These are phyloP conservation scores for Gynostemma pentaphyllum DNA, from an alignment of 306 rosid genomes.

Conservation along the genomic window DNA sequence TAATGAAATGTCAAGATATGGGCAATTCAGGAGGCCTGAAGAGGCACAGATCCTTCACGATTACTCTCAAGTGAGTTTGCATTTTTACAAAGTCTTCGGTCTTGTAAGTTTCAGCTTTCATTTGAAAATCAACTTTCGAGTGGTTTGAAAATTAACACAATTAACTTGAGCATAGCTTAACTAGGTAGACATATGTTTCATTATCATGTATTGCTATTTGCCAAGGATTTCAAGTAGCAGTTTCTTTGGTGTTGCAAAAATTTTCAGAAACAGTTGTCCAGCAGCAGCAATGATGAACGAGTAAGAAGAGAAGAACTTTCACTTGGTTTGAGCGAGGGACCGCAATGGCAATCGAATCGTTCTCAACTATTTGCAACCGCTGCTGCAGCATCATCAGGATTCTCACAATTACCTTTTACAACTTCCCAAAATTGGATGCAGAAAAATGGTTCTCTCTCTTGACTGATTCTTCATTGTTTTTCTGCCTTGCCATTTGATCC, in stretches of 20 bases:
- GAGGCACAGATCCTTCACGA: conserved; percentile 31
- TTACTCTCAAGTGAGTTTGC: conserved; percentile 38
- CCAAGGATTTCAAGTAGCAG: no score
- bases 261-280: conserved; percentile 33
- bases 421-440: conserved; percentile 52
- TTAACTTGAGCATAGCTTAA: no score
- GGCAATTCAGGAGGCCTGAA: conserved; percentile 34
- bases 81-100: neutral
- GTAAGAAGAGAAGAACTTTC: conserved; percentile 45
- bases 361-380: conserved; percentile 53
- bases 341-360: conserved; percentile 32
- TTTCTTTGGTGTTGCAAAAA: no score
- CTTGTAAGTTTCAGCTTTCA: no score
- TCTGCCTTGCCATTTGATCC: neutral
- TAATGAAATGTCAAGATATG: conserved; percentile 34
- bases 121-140: no score
- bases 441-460: conserved; percentile 29
- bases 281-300: conserved; percentile 42
- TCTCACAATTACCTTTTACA: conserved; percentile 27
- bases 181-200: no score
- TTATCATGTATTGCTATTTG: no score
- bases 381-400: conserved; percentile 99
- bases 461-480: neutral
- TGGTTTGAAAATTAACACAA: no score
- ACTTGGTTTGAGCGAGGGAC: conserved; percentile 36